Evolutionary conservation across 1,284 basidiomycete genomes (phyloP), one percentile per base, ranked within the genome.

Genomic region (Tylopilus sp.): DNA sequence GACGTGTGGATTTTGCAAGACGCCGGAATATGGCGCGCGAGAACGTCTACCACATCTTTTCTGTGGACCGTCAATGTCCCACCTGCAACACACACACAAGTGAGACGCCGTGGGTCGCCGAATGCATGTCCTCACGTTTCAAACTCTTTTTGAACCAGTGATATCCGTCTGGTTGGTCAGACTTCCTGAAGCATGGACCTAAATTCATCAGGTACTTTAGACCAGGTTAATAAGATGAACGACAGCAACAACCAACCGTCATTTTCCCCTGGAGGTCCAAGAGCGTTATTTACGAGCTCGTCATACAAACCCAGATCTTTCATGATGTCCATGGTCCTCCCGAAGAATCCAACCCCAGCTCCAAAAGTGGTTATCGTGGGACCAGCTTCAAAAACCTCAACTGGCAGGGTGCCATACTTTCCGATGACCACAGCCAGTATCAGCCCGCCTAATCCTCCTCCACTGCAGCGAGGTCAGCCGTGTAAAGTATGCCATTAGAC

Each of bases 1-100:
- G 59, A 64, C 7, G 63, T 62, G 34, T 68, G 64, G 7, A 71
- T 42, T 4, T 47, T 57, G 52, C 63, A 70, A 19, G 59, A 57
- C 12, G 58, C 36, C 1, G 67, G 56, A 13, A 71, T 38, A 9
- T 63, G 55, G 13, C 54, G 53, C 6, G 61, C 37, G 25, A 72
- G 59, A 2, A 68, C 55, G 28, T 66, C 56, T 2, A 70, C 50
- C 40, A 72, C 29, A 41, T 70, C 67, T n/a, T 67, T 63, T 31
- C 70, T 59, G 44, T 70, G 69, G 45, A 71, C 45, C 8, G 43
- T 52, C 21, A 61, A 52, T 4, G 55, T 40, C 5, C 66, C 66
- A 25, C 57, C 66, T 68, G 48, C 15, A 30, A 34, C 21, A 26
- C 25, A 15, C 2, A 23, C n/a, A 13, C 2, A 26, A 21, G 15